These are phyloP conservation scores for Picocystis sp. DNA, from an alignment of 163 green algal genomes.

Conservation along the genomic window DNA sequence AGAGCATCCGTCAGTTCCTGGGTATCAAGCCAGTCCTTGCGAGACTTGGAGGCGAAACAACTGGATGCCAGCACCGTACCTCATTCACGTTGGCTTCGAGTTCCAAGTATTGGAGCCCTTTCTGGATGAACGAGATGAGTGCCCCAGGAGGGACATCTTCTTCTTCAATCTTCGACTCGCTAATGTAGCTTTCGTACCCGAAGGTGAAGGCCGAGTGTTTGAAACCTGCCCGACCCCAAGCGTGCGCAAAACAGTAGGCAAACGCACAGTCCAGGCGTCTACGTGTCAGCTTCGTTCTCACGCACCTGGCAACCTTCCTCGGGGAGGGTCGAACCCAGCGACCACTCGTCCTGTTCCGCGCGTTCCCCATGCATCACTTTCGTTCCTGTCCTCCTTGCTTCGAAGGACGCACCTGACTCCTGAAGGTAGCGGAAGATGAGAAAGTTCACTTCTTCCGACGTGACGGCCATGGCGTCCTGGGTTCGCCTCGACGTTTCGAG, in stretches of 20 bases:
- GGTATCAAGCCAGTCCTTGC: neutral
- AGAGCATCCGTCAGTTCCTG: neutral
- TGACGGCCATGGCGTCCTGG: constrained; percentile 31
- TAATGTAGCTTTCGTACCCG: constrained; percentile 61
- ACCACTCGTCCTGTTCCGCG: no score
- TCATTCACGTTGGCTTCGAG: constrained; percentile 86
- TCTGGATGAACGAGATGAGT: constrained; percentile 84
- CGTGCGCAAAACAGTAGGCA: neutral
- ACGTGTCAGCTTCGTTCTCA: no score
- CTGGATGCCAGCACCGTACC: constrained; percentile 10
- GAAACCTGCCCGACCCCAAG: constrained; percentile 50
- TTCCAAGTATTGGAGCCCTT: constrained; percentile 91
- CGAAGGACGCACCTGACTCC: constrained; percentile 51
- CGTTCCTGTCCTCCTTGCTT: neutral
- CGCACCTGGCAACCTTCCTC: no score
- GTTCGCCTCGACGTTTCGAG: no score
- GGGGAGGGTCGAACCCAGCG: no score
- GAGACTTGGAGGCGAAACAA: neutral
- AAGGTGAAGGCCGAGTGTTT: constrained; percentile 83
- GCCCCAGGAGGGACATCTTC: constrained; percentile 74
- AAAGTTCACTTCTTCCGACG: constrained; percentile 83
- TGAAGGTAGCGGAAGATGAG: constrained; percentile 91
- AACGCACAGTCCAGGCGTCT: neutral
- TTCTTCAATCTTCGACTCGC: constrained; percentile 43
- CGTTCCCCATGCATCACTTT: neutral